Conservation (phyloP, 2,329 filamentous ascomycete species). For the Penicillium hordei region DNA sequence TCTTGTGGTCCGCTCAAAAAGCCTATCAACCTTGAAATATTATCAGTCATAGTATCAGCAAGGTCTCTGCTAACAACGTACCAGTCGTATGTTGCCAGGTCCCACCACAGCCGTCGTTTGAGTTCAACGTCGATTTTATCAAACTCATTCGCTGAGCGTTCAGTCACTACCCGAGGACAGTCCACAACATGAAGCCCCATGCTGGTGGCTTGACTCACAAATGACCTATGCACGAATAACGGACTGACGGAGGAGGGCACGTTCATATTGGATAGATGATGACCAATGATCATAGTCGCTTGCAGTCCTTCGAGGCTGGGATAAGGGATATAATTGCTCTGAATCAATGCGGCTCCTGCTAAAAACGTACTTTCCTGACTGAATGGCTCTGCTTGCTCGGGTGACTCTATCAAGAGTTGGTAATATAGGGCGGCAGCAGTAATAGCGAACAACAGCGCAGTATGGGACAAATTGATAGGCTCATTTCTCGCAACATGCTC, state of each 20-base stretch:
- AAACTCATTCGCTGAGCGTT: constrained; percentile 14
- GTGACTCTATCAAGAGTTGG: constrained; percentile 21
- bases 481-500: constrained; percentile 19
- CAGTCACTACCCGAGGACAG: constrained; percentile 18
- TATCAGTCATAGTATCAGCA: not conserved
- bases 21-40: constrained; percentile 35
- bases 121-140: constrained; percentile 37
- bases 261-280: constrained; percentile 31
- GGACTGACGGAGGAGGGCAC: constrained; percentile 24
- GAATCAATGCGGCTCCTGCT: constrained; percentile 33
- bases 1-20: constrained; percentile 47
- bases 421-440: constrained; percentile 33
- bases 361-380: constrained; percentile 32
- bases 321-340: constrained; percentile 30
- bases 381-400: constrained; percentile 21
- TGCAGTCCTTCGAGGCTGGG: constrained; percentile 38
- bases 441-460: constrained; percentile 39
- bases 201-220: constrained; percentile 35
- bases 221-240: constrained; percentile 26
- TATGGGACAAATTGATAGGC: constrained; percentile 25
- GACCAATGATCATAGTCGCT: constrained; percentile 32
- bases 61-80: constrained; percentile 16
- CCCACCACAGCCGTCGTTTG: constrained; percentile 47
- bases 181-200: constrained; percentile 41
- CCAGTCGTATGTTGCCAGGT: constrained; percentile 47